Evolutionary conservation across 139 green algal species (phyloP).

Genomic region (Chlamydomonas sphaeroides): DNA sequence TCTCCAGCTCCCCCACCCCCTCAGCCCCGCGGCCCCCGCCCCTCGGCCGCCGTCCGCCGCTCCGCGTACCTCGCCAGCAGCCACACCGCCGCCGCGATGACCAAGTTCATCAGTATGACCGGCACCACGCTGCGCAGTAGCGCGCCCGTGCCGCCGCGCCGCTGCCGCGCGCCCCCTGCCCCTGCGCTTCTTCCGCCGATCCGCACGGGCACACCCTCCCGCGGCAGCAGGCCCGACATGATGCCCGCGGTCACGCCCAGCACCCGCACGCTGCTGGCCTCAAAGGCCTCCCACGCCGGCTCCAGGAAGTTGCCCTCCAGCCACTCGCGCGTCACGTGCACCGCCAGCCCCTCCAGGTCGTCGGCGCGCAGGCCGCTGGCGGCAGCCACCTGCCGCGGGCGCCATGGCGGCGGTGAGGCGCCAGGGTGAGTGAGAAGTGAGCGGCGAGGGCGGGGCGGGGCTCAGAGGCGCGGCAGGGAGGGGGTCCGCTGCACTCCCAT

Average conservation of each 20-base stretch:
- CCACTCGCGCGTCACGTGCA: background rate
- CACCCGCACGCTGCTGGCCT: background rate
- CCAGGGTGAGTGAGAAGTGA: no score
- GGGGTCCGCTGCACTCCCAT: no score
- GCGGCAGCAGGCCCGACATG: constrained; percentile 10
- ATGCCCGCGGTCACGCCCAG: background rate
- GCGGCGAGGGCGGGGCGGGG: no score
- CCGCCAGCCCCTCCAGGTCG: background rate
- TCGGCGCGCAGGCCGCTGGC: background rate
- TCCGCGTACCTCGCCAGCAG: background rate
- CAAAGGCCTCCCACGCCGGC: background rate
- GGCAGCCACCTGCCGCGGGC: no score
- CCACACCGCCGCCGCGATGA: background rate
- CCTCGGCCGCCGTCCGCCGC: background rate
- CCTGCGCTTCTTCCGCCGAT: background rate
- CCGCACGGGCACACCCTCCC: background rate
- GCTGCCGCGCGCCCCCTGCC: background rate
- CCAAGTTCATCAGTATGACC: background rate
- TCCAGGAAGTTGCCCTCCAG: background rate
- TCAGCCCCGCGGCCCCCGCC: no score
- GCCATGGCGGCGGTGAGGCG: no score
- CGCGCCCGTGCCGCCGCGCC: background rate
- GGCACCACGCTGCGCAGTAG: background rate
- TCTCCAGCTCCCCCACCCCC: no score
- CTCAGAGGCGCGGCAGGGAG: no score